Conservation (phyloP, 2,329 filamentous ascomycete species). For the Fusarium torreyae region DNA sequence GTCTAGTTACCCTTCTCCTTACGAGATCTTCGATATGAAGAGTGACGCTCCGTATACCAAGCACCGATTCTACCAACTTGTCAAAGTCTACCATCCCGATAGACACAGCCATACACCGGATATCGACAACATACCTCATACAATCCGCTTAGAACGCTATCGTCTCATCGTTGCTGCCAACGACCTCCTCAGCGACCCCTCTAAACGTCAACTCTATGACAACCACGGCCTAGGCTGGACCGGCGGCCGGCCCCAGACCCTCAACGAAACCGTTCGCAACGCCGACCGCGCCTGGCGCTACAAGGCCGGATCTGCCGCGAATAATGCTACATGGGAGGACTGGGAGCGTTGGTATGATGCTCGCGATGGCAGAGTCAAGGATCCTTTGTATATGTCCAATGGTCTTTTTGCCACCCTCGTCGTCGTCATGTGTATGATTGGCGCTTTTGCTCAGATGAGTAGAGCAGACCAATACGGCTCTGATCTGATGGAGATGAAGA, state of each 20-base stretch:
- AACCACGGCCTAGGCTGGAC: slow-evolving; percentile 86
- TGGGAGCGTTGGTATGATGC: slow-evolving; percentile 86
- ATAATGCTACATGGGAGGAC: slow-evolving; percentile 97
- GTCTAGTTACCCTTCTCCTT: slow-evolving; percentile 78
- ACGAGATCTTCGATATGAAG: slow-evolving; percentile 82
- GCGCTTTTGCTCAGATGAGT: slow-evolving; percentile 79
- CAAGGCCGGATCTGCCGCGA: slow-evolving; percentile 63
- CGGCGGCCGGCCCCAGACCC: slow-evolving; percentile 68
- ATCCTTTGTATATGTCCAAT: slow-evolving; percentile 81
- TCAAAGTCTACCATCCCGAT: slow-evolving; percentile 97
- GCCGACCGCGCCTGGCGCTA: slow-evolving; percentile 66
- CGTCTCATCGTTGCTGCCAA: slow-evolving; percentile 90
- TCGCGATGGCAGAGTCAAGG: slow-evolving; percentile 61
- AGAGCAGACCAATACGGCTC: slow-evolving; percentile 75
- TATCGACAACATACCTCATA: slow-evolving; percentile 59
- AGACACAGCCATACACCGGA: slow-evolving; percentile 59
- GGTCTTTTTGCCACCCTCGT: slow-evolving; percentile 81
- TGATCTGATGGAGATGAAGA: slow-evolving; percentile 76
- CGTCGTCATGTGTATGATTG: slow-evolving; percentile 77
- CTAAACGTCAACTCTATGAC: slow-evolving; percentile 87
- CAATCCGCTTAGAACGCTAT: slow-evolving; percentile 87
- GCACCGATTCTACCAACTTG: slow-evolving; percentile 86
- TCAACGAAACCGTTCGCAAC: slow-evolving; percentile 55
- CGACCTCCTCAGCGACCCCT: slow-evolving; percentile 85
- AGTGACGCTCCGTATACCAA: slow-evolving; percentile 83